A percentile compares a stretch with the other conserved stretches of the same genome.
Evolutionary conservation across 768 basidiomycete genomes (phyloP).

Genomic region (Lyophyllum atratum): DNA sequence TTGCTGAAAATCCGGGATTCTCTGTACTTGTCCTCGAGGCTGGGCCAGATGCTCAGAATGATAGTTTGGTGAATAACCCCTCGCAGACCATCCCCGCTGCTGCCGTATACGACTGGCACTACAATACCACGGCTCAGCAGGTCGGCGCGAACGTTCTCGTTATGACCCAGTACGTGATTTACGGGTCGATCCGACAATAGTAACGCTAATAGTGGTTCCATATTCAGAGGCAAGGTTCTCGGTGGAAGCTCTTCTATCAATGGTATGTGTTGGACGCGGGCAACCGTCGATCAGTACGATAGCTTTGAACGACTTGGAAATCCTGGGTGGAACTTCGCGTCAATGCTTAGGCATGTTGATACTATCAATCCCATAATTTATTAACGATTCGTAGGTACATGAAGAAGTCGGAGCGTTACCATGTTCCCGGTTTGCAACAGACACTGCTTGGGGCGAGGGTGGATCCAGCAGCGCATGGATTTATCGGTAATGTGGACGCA

Average conservation of each 20-base stretch:
- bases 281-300: conserved; percentile 18
- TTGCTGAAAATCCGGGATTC: conserved; percentile 9
- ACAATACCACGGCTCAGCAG: conserved; percentile 12
- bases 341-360: conserved; percentile 1
- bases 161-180: conserved; percentile 8
- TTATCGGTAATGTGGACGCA: conserved; percentile 10
- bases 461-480: conserved; percentile 11
- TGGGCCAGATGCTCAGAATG: conserved; percentile 15
- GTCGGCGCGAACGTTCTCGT: conserved; percentile 7
- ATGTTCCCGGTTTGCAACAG: conserved; percentile 11
- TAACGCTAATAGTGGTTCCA: not conserved
- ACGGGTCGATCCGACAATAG: not conserved
- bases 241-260: conserved; percentile 21
- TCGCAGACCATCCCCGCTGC: not conserved
- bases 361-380: no score
- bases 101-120: conserved; percentile 7
- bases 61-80: conserved; percentile 13
- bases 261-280: conserved; percentile 21
- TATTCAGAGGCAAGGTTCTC: conserved; percentile 15
- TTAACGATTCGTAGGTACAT: conserved; percentile 11
- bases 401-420: conserved; percentile 12
- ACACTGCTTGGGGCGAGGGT: conserved; percentile 6
- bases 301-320: conserved; percentile 18
- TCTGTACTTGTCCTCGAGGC: conserved; percentile 14
- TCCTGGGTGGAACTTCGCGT: conserved; percentile 19